Evolutionary conservation across 2,329 filamentous ascomycete genomes (phyloP), one percentile per base, ranked within the genome.

Genomic region (Paecilomyces fulvus): DNA sequence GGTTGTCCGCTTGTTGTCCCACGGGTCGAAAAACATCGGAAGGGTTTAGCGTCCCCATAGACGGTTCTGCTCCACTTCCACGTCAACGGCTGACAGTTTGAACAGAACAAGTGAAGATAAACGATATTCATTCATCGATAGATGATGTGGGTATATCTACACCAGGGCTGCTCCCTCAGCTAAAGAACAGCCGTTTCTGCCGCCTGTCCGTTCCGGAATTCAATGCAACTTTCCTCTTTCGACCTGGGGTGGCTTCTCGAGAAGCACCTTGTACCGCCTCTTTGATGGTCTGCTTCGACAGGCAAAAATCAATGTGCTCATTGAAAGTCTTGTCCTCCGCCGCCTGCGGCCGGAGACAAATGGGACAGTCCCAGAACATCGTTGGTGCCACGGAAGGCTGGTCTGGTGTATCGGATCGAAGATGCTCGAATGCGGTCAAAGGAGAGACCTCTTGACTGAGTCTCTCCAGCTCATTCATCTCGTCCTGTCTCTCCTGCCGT

Each of bases 291-390:
- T 89, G 84, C 55, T 86, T 81, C 0, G 92, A 96, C 1, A 99
- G 80, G 70, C 94, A 99, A 8, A 88, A 82, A 69, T 99, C 94
- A 53, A 99, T 91, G 67, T 99, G 94, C 56, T 88, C 83, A 63
- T 99, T 99, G 73, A 97, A 95, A 0, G 75, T 76, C 50, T 80
- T 80, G 68, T 96, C 90, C 52, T 92, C 81, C 0, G 90, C 83
- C 0, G 77, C 66, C 66, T 96, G 92, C 0, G 89, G 86, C 14
- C 86, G 79, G n/a, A 77, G 75, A 70, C 94, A 99, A 49, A 97
- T 89, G 0, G 94, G 94, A 70, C 94, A 99, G 37, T 87, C 81
- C 92, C 92, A 97, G 70, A 78, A 79, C 51, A 84, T 77, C 54
- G 81, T 67, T 50, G 64, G 43, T 3, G 52, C 56, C 6, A 62